phyloP scores from a whole-genome alignment of 225 moss, liverwort and hornwort genomes.

The Lunularia cruciata region DNA sequence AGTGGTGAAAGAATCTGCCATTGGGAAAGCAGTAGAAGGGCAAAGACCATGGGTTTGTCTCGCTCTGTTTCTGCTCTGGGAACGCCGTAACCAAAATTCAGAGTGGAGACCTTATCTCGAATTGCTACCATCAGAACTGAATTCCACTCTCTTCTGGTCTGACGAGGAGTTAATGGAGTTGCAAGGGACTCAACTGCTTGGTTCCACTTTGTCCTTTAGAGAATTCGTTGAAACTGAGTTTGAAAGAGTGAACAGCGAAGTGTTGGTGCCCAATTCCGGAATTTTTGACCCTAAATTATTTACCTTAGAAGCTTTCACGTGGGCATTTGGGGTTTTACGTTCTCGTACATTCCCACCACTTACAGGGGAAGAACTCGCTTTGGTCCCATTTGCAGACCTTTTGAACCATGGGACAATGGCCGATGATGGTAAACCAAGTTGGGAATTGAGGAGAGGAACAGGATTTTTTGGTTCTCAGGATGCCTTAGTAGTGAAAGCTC shows the following conservation, averaged over 20 bases:
- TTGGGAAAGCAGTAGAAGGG: slow-evolving; percentile 51
- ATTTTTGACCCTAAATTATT: slow-evolving; percentile 56
- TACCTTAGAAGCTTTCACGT: slow-evolving; percentile 67
- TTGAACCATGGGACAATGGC: slow-evolving; percentile 60
- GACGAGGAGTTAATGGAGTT: slow-evolving; percentile 15
- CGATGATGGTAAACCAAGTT: slow-evolving; percentile 43
- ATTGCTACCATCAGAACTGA: slow-evolving; percentile 55
- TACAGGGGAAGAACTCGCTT: slow-evolving; percentile 75
- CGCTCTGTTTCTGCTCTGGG: slow-evolving; percentile 67
- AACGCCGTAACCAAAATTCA: slow-evolving; percentile 56
- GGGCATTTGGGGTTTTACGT: slow-evolving; percentile 89
- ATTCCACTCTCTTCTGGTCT: slow-evolving; percentile 90
- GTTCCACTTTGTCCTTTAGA: slow-evolving; percentile 62
- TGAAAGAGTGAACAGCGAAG: slow-evolving; percentile 43
- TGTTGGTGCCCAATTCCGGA: slow-evolving; percentile 41
- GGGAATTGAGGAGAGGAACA: slow-evolving; percentile 50
- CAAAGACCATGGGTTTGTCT: slow-evolving; percentile 79
- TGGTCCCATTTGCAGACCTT: slow-evolving; percentile 88
- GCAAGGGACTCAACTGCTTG: slow-evolving; percentile 73
- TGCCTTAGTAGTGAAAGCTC: slow-evolving; percentile 55
- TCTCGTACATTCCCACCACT: slow-evolving; percentile 86
- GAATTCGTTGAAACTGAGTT: slow-evolving; percentile 81
- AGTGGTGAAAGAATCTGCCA: slow-evolving; percentile 50
- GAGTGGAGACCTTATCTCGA: slow-evolving; percentile 79
- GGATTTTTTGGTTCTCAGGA: slow-evolving; percentile 51